Conservation (phyloP, 2,329 filamentous ascomycete species). For the Neurospora crassa region DNA sequence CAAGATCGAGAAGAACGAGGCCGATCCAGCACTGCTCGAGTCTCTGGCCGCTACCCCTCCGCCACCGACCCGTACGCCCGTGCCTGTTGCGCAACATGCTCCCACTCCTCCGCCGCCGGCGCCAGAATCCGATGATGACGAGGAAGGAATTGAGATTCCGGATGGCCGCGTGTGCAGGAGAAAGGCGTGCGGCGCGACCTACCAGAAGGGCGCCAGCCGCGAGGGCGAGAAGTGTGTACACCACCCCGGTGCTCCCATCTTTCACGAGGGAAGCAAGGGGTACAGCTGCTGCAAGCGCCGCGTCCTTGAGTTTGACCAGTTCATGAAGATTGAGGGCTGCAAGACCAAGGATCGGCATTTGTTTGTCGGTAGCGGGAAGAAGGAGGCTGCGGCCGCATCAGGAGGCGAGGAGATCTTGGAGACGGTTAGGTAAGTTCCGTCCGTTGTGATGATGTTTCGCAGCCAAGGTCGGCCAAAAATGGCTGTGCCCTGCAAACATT, state of each 20-base stretch:
- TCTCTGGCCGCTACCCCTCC: slow-evolving; percentile 33
- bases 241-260: slow-evolving; percentile 84
- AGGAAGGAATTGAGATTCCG: slow-evolving; percentile 63
- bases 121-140: slow-evolving; percentile 80
- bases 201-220: slow-evolving; percentile 49
- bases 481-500: slow-evolving; percentile 15
- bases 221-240: slow-evolving; percentile 73
- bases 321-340: slow-evolving; percentile 92
- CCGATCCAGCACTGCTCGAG: slow-evolving; percentile 31
- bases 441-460: slow-evolving; percentile 5
- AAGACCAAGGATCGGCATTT: slow-evolving; percentile 72
- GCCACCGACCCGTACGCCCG: slow-evolving; percentile 27
- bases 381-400: slow-evolving; percentile 35
- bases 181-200: slow-evolving; percentile 60
- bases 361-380: slow-evolving; percentile 71
- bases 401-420: slow-evolving; percentile 66
- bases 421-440: slow-evolving; percentile 55
- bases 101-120: slow-evolving; percentile 48
- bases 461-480: slow-evolving; percentile 18
- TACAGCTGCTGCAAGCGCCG: slow-evolving; percentile 95
- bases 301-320: slow-evolving; percentile 95
- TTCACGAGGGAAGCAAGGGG: slow-evolving; percentile 97
- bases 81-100: slow-evolving; percentile 34
- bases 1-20: slow-evolving; percentile 48
- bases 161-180: slow-evolving; percentile 69